Conservation (phyloP, 108 stramenopile genomes). For the Pseudonitzschia multiseries region DNA sequence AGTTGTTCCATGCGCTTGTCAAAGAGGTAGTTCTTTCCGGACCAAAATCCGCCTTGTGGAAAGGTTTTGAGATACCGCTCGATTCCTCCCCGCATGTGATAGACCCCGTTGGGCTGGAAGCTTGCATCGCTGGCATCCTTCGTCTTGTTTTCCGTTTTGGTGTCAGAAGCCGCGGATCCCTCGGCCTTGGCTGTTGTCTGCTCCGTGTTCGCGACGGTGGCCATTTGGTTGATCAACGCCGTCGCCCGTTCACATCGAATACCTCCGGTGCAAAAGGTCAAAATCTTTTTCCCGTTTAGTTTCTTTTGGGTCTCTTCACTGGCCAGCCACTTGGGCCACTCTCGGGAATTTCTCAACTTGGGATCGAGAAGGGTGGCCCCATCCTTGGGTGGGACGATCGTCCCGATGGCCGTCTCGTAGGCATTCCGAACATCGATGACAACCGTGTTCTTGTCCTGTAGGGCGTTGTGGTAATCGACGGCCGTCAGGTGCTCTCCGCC, state of each 20-base stretch:
- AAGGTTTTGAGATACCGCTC: slow-evolving; percentile 81
- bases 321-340: slow-evolving; percentile 79
- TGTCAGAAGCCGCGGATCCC: background rate
- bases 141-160: background rate
- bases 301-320: slow-evolving; percentile 56
- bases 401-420: slow-evolving; percentile 75
- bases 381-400: slow-evolving; percentile 56
- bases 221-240: slow-evolving; percentile 71
- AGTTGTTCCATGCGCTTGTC: slow-evolving; percentile 79
- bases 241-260: slow-evolving; percentile 82
- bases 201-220: slow-evolving; percentile 24
- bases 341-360: slow-evolving; percentile 67
- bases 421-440: slow-evolving; percentile 83
- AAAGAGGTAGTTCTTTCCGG: slow-evolving; percentile 83
- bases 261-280: slow-evolving; percentile 73
- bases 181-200: background rate
- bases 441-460: slow-evolving; percentile 68
- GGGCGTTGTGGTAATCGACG: slow-evolving; percentile 70
- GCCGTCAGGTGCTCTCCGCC: slow-evolving; percentile 72
- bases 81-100: slow-evolving; percentile 77
- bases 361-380: slow-evolving; percentile 75
- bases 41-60: slow-evolving; percentile 77
- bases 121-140: background rate
- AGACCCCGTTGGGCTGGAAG: slow-evolving; percentile 62
- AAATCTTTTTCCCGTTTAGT: slow-evolving; percentile 70